Evolutionary conservation across 192 early-diverging fungal species (phyloP).

Genomic region (Entophlyctis helioformis): DNA sequence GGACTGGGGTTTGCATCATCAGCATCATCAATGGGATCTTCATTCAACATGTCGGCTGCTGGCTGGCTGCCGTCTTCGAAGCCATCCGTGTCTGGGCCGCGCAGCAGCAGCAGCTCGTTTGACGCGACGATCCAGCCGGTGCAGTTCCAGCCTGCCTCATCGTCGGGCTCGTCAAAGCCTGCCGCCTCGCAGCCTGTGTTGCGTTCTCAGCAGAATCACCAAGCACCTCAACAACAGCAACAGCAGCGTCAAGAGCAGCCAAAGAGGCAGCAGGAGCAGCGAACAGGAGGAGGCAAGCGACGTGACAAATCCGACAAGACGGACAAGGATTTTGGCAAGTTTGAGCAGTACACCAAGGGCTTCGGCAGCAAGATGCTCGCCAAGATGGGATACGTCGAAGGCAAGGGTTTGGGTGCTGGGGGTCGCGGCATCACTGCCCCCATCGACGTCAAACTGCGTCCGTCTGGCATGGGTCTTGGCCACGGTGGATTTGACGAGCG

Average conservation of each 20-base stretch:
- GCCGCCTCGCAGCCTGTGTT: too few species aligned
- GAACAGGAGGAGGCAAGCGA: neutral
- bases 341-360: conserved; percentile 62
- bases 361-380: conserved; percentile 73
- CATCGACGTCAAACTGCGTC: conserved; percentile 77
- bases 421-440: conserved; percentile 83
- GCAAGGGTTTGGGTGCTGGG: conserved; percentile 78
- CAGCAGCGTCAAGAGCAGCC: neutral
- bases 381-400: conserved; percentile 83
- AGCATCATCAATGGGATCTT: too few species aligned
- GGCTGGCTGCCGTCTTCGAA: too few species aligned
- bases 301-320: conserved; percentile 2
- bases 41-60: too few species aligned
- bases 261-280: neutral
- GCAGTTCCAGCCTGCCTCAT: too few species aligned
- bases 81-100: too few species aligned
- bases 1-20: too few species aligned
- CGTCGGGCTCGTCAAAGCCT: too few species aligned
- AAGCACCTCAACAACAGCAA: too few species aligned
- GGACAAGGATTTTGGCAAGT: conserved; percentile 72
- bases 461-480: conserved; percentile 68
- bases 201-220: too few species aligned
- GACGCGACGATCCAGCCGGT: too few species aligned
- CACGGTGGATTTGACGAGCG: conserved; percentile 71
- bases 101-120: too few species aligned